phyloP scores from a whole-genome alignment of 768 basidiomycete species.

The Russula earlei region DNA sequence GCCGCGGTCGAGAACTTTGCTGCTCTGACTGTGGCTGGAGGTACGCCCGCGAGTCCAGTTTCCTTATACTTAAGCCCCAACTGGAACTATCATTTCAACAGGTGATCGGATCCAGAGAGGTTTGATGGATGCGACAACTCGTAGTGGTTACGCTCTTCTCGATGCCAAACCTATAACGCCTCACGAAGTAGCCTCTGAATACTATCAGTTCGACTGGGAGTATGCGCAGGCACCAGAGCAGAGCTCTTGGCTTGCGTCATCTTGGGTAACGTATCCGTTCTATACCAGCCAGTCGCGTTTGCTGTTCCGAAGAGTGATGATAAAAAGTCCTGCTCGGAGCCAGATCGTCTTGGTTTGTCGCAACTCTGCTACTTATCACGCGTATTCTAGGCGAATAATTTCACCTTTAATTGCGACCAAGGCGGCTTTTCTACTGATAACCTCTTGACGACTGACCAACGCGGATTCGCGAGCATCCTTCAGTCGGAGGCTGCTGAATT shows the following conservation, averaged over 20 bases:
- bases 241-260: constrained; percentile 53
- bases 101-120: constrained; percentile 36
- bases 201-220: constrained; percentile 39
- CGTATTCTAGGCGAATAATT: constrained; percentile 47
- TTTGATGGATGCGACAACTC: constrained; percentile 46
- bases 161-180: constrained; percentile 37
- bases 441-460: constrained; percentile 46
- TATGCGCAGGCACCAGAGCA: constrained; percentile 54
- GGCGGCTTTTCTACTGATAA: constrained; percentile 54
- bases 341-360: constrained; percentile 26
- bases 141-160: constrained; percentile 44
- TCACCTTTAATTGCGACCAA: constrained; percentile 40
- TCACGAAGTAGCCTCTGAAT: constrained; percentile 46
- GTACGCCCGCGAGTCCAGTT: constrained; percentile 25
- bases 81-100: constrained; percentile 19
- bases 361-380: constrained; percentile 31
- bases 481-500: constrained; percentile 50
- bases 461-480: constrained; percentile 50
- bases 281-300: constrained; percentile 21
- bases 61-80: neutral
- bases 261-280: constrained; percentile 39
- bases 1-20: constrained; percentile 33
- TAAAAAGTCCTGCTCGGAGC: constrained; percentile 29
- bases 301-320: constrained; percentile 21
- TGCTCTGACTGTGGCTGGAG: constrained; percentile 36